phyloP scores from a whole-genome alignment of 2,329 filamentous ascomycete genomes.

The Fusarium euwallaceae region DNA sequence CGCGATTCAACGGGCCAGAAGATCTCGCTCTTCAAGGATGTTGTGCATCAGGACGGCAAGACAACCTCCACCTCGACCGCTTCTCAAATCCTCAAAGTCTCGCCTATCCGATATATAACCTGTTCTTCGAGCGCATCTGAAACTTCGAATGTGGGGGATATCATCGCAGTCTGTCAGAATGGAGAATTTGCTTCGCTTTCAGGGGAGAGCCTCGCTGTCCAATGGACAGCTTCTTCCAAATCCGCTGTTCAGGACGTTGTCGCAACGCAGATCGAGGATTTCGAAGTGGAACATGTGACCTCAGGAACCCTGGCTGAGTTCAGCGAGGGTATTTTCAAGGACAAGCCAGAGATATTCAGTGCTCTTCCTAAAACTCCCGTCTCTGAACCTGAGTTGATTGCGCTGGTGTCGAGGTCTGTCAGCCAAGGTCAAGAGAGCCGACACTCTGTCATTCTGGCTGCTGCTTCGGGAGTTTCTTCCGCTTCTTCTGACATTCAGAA shows the following conservation, averaged over 20 bases:
- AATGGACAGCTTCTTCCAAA: conserved; percentile 53
- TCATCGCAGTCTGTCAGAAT: conserved; percentile 71
- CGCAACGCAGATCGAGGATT: conserved; percentile 49
- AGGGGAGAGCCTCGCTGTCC: conserved; percentile 60
- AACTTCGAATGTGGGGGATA: conserved; percentile 46
- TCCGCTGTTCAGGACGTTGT: conserved; percentile 53
- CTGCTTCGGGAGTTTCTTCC: conserved; percentile 43
- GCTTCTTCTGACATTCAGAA: conserved; percentile 50
- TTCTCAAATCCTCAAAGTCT: conserved; percentile 58
- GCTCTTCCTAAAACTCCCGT: conserved; percentile 63
- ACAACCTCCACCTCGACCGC: conserved; percentile 63
- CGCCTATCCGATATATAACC: conserved; percentile 53
- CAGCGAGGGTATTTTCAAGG: conserved; percentile 67
- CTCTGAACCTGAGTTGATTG: conserved; percentile 65
- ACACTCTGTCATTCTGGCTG: conserved; percentile 52
- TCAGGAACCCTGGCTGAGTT: conserved; percentile 62
- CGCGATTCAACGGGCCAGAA: conserved; percentile 61
- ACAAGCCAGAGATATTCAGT: conserved; percentile 64
- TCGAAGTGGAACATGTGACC: conserved; percentile 65
- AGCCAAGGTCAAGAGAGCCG: conserved; percentile 48
- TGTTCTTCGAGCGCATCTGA: conserved; percentile 47
- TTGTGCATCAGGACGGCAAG: conserved; percentile 63
- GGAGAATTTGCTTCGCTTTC: conserved; percentile 73
- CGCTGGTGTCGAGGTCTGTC: conserved; percentile 61
- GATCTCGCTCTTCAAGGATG: conserved; percentile 72